These are phyloP conservation scores for Phaeotremella fagi DNA, from an alignment of 768 basidiomycete species.

Conservation along the genomic window DNA sequence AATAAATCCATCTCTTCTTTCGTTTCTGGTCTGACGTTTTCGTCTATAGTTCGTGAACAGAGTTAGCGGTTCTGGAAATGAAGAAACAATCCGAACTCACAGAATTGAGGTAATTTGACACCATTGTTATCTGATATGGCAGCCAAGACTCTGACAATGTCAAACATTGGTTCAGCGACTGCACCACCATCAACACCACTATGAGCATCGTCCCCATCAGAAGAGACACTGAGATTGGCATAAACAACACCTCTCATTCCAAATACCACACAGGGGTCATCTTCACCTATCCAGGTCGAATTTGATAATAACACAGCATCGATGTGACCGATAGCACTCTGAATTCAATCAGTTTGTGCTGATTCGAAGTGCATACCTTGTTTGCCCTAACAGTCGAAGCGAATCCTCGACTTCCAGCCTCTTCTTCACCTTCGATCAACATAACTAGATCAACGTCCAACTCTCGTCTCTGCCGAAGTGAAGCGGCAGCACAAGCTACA, in stretches of 20 bases:
- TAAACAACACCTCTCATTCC: conserved; percentile 92
- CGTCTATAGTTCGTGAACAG: conserved; percentile 41
- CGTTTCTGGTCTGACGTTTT: conserved; percentile 66
- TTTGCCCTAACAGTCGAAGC: conserved; percentile 66
- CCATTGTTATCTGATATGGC: conserved; percentile 60
- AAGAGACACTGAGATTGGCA: conserved; percentile 72
- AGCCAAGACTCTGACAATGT: conserved; percentile 79
- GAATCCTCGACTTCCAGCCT: conserved; percentile 86
- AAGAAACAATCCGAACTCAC: conserved; percentile 54
- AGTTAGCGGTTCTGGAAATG: background rate
- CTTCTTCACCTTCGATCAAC: conserved; percentile 93
- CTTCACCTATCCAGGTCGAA: conserved; percentile 93
- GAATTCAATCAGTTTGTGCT: background rate
- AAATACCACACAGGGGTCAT: conserved; percentile 88
- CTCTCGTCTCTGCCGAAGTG: conserved; percentile 64
- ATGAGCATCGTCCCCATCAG: conserved; percentile 73
- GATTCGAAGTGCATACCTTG: conserved; percentile 58
- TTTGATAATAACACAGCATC: conserved; percentile 79
- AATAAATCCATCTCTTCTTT: conserved; percentile 66
- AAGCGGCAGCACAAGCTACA: conserved; percentile 80
- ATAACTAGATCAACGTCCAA: conserved; percentile 84
- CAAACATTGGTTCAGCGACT: conserved; percentile 81
- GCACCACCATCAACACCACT: conserved; percentile 92
- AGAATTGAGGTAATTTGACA: conserved; percentile 75
- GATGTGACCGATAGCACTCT: conserved; percentile 77